Evolutionary conservation across 257 asterid species (phyloP).

Genomic region (Paulownia fortunei): DNA sequence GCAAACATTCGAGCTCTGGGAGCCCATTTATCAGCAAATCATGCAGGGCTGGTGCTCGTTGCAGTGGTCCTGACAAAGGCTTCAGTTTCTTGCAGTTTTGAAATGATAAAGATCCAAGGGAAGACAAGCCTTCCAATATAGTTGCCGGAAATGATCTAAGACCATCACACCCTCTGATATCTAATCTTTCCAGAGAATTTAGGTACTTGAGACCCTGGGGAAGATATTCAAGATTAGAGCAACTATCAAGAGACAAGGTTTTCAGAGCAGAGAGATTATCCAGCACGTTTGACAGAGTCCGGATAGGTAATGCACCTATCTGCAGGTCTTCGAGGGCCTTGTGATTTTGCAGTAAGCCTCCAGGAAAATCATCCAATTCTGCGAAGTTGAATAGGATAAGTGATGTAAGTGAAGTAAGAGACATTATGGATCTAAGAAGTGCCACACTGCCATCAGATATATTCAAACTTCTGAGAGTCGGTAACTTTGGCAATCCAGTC

Average conservation of each 20-base stretch:
- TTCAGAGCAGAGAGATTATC: slow-evolving; percentile 12
- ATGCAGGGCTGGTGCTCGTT: not conserved
- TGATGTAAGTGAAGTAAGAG: slow-evolving; percentile 23
- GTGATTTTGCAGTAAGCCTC: slow-evolving; percentile 18
- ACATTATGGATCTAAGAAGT: not conserved
- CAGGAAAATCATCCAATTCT: slow-evolving; percentile 16
- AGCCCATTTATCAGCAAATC: not conserved
- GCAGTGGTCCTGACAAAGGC: slow-evolving; percentile 18
- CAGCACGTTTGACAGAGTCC: slow-evolving; percentile 18
- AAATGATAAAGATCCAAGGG: not conserved
- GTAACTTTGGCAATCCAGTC: not conserved
- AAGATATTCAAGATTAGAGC: slow-evolving; percentile 13
- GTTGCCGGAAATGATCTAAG: slow-evolving; percentile 26
- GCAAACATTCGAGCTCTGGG: slow-evolving; percentile 24
- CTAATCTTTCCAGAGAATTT: not conserved
- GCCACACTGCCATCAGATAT: not conserved
- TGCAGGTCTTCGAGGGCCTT: not conserved
- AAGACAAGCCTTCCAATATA: slow-evolving; percentile 9
- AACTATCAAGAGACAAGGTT: not conserved
- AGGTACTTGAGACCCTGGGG: slow-evolving; percentile 2
- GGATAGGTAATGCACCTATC: not conserved
- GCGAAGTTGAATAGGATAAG: not conserved
- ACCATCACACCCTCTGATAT: not conserved
- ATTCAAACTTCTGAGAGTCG: not conserved
- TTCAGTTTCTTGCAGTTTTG: not conserved